phyloP scores from a whole-genome alignment of 208 protist species.

The Angomonas ambiguus region DNA sequence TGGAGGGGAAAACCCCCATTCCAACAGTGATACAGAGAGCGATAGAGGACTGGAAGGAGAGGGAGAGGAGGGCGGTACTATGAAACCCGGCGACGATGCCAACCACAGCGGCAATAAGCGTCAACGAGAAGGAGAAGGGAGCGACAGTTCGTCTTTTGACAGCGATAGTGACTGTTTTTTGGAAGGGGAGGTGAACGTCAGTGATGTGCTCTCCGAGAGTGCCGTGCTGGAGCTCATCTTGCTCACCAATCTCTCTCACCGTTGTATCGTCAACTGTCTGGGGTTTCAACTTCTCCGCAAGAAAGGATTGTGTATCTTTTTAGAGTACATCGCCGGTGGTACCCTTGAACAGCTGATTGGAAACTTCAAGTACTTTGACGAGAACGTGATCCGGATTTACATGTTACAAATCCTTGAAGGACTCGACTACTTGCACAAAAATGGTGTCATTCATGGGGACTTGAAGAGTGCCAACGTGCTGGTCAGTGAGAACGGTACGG shows the following conservation, averaged over 20 bases:
- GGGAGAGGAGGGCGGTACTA: no score
- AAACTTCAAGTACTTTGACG: constrained; percentile 77
- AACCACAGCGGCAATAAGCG: no score
- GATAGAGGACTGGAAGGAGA: no score
- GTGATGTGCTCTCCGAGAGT: not conserved
- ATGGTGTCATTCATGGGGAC: constrained; percentile 79
- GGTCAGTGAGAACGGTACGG: constrained; percentile 58
- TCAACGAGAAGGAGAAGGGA: no score
- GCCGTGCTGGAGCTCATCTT: constrained; percentile 72
- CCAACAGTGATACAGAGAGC: no score
- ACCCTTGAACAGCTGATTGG: constrained; percentile 77
- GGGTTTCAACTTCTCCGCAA: constrained; percentile 52
- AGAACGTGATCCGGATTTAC: constrained; percentile 85
- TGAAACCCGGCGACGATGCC: no score
- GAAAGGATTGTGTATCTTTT: constrained; percentile 68
- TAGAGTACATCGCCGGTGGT: constrained; percentile 89
- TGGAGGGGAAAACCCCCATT: not conserved
- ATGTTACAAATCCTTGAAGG: constrained; percentile 81
- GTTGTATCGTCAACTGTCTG: constrained; percentile 79
- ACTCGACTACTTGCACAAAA: constrained; percentile 67
- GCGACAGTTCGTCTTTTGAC: not conserved
- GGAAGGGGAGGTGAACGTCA: not conserved
- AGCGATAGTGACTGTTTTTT: not conserved
- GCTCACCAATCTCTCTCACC: constrained; percentile 67
- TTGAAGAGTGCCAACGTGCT: constrained; percentile 88